These are phyloP conservation scores for Naganishia antarctica DNA, from an alignment of 768 basidiomycete species.

Conservation along the genomic window DNA sequence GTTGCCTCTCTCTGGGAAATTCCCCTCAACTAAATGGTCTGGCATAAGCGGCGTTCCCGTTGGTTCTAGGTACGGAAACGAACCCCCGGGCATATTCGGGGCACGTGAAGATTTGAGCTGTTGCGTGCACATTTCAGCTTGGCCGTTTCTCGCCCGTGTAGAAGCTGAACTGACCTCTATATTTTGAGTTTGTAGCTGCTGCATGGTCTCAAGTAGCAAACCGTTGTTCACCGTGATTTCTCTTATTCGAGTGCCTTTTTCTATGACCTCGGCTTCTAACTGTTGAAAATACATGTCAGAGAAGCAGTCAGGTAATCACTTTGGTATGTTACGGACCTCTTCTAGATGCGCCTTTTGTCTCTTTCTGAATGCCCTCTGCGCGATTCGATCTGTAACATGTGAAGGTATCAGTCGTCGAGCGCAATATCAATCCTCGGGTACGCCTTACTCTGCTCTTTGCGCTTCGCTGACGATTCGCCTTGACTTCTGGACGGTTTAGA, in stretches of 20 bases:
- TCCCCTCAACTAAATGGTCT: neutral
- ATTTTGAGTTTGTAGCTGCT: constrained; percentile 28
- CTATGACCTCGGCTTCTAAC: constrained; percentile 13
- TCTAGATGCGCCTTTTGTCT: constrained; percentile 21
- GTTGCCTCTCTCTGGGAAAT: neutral
- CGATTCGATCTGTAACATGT: constrained; percentile 28
- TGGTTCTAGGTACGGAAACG: neutral
- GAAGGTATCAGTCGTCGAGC: too few species aligned
- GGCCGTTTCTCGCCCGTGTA: too few species aligned
- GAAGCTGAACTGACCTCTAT: neutral
- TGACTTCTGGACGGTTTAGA: constrained; percentile 14
- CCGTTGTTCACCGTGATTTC: constrained; percentile 21
- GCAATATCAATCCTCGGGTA: neutral
- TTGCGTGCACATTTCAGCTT: too few species aligned
- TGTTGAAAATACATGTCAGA: neutral
- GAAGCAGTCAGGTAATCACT: neutral
- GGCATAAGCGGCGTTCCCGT: neutral
- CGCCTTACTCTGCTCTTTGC: constrained; percentile 25
- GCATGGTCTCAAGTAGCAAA: constrained; percentile 23
- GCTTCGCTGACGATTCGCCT: constrained; percentile 23
- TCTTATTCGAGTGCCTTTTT: constrained; percentile 7
- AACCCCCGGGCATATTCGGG: neutral
- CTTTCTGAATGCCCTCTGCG: constrained; percentile 21
- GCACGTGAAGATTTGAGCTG: neutral
- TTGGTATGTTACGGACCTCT: neutral